Evolutionary conservation across 148 eudicot genomes (phyloP).

Genomic region (Rhododendron ovatum): DNA sequence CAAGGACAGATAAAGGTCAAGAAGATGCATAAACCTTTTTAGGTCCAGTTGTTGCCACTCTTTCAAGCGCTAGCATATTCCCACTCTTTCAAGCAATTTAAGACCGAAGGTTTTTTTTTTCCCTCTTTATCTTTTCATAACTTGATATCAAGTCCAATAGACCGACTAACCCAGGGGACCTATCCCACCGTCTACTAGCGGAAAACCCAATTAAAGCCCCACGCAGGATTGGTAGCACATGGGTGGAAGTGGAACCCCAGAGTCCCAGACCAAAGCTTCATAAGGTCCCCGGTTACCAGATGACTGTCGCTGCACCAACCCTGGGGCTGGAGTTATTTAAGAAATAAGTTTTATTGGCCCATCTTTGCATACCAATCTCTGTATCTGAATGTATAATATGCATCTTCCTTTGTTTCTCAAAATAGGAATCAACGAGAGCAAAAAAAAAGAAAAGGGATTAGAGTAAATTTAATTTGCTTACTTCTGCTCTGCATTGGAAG

Average conservation of each 20-base stretch:
- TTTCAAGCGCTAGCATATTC: background rate
- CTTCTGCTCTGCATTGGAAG: conserved; percentile 31
- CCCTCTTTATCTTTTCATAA: background rate
- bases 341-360: background rate
- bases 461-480: conserved; percentile 14
- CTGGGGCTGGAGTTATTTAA: too few relatives aligned
- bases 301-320: background rate
- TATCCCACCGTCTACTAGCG: background rate
- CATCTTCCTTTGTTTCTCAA: background rate
- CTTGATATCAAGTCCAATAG: background rate
- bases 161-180: background rate
- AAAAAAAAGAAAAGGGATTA: background rate
- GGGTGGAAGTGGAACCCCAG: background rate
- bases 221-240: background rate
- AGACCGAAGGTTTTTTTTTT: background rate
- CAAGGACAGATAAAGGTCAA: conserved; percentile 5
- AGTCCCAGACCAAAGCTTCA: background rate
- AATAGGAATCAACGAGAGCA: background rate
- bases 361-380: background rate
- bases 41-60: background rate
- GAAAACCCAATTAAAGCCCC: background rate
- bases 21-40: background rate
- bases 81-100: background rate
- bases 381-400: background rate
- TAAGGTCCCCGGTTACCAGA: background rate